Conservation (phyloP, 352 stramenopile genomes). For the Pythium plurisporium region DNA sequence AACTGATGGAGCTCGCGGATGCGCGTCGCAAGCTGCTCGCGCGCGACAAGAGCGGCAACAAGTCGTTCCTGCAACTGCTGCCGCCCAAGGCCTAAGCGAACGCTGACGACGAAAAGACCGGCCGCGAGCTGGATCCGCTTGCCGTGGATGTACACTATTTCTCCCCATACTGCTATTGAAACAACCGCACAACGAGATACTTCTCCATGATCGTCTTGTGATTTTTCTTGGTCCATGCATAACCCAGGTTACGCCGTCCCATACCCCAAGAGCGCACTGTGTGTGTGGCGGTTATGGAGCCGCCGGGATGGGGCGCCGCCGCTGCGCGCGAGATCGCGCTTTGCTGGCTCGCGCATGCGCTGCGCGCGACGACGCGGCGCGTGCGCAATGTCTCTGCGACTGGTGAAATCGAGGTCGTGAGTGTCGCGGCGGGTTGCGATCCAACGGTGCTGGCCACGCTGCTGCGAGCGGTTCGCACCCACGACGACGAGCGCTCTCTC, state of each 20-base stretch:
- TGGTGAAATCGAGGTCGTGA: slow-evolving; percentile 3
- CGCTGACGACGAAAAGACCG: no score
- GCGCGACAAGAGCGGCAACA: slow-evolving; percentile 19
- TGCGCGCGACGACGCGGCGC: slow-evolving; percentile 8
- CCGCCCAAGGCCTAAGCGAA: slow-evolving; percentile 17
- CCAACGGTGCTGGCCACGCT: neutral
- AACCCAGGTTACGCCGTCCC: slow-evolving; percentile 4
- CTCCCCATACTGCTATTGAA: no score
- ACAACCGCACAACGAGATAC: no score
- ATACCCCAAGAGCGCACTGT: no score
- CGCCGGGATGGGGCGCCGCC: neutral
- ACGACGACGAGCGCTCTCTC: neutral
- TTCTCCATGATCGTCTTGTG: no score
- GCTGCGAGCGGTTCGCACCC: neutral
- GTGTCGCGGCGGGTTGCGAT: neutral
- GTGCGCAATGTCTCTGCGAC: neutral
- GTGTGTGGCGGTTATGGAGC: slow-evolving; percentile 3
- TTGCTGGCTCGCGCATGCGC: slow-evolving; percentile 23
- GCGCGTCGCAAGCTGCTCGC: slow-evolving; percentile 32
- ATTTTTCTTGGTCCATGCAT: neutral
- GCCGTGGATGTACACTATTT: no score
- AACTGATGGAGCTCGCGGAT: slow-evolving; percentile 34
- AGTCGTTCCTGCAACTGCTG: slow-evolving; percentile 31
- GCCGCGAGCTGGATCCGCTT: no score
- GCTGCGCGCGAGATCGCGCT: slow-evolving; percentile 17